Evolutionary conservation across 2,329 filamentous ascomycete species (phyloP).

Genomic region (Sarocladium oryzae): DNA sequence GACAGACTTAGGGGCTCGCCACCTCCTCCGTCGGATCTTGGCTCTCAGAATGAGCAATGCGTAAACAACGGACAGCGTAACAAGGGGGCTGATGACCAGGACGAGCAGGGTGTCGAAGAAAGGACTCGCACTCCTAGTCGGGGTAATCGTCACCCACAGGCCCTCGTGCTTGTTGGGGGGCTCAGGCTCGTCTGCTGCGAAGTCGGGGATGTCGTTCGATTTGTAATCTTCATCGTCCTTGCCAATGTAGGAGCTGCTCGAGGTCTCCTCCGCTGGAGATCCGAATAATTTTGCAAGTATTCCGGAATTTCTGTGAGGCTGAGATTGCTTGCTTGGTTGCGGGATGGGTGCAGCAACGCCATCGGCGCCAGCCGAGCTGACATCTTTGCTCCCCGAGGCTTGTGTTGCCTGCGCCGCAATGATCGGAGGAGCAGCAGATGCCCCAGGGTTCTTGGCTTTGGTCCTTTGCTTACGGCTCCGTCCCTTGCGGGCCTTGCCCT

Average conservation of each 20-base stretch:
- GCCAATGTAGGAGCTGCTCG: neutral
- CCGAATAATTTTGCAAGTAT: slow-evolving; percentile 1
- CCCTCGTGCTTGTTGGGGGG: slow-evolving; percentile 51
- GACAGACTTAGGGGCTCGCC: slow-evolving; percentile 95
- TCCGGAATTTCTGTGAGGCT: neutral
- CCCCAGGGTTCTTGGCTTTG: neutral
- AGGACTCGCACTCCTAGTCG: slow-evolving; percentile 80
- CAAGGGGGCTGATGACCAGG: slow-evolving; percentile 86
- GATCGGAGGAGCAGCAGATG: neutral
- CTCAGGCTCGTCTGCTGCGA: slow-evolving; percentile 10
- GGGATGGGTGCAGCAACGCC: neutral
- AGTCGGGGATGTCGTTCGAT: slow-evolving; percentile 2
- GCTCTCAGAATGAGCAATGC: slow-evolving; percentile 80
- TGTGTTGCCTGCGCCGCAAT: neutral
- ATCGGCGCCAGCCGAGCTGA: neutral
- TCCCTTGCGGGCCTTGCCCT: neutral
- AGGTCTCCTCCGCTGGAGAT: neutral
- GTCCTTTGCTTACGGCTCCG: neutral
- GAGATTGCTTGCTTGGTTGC: neutral
- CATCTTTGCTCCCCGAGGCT: neutral
- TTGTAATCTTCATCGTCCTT: slow-evolving; percentile 9
- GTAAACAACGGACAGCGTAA: slow-evolving; percentile 90
- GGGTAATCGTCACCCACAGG: slow-evolving; percentile 94
- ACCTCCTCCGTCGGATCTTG: slow-evolving; percentile 79
- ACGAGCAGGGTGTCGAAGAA: slow-evolving; percentile 97